Evolutionary conservation across 2,329 filamentous ascomycete genomes (phyloP).

Genomic region (Ophiocordyceps camponoti-saundersi): DNA sequence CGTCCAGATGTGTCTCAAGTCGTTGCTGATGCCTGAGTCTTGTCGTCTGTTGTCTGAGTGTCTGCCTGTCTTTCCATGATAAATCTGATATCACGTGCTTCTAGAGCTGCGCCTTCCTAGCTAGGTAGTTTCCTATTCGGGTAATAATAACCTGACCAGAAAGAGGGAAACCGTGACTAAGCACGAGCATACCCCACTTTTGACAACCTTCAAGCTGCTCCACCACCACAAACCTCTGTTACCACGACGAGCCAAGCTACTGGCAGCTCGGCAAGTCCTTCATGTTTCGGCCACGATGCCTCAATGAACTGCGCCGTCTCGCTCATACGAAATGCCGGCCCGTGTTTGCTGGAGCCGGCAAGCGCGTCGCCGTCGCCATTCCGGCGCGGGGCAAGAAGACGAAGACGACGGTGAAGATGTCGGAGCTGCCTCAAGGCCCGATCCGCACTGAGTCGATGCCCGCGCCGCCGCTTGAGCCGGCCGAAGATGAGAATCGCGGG

Average conservation of each 20-base stretch:
- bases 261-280: neutral
- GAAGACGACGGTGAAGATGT: conserved; percentile 33
- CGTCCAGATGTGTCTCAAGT: too few relatives aligned
- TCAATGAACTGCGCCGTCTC: neutral
- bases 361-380: neutral
- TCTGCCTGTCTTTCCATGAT: neutral
- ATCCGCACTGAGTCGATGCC: conserved; percentile 14
- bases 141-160: neutral
- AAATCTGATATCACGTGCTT: too few relatives aligned
- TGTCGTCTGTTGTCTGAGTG: neutral
- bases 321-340: too few relatives aligned
- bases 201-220: neutral
- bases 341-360: too few relatives aligned
- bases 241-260: neutral
- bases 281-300: conserved; percentile 6
- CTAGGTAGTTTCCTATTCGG: neutral
- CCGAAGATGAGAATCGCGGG: conserved; percentile 21
- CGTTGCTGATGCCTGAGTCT: too few relatives aligned
- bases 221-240: neutral
- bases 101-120: too few relatives aligned
- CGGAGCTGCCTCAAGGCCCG: conserved; percentile 39
- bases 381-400: conserved; percentile 33
- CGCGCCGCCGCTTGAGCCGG: neutral
- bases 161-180: neutral
- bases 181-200: neutral